Conservation (phyloP, 1,284 basidiomycete species). For the Spongispora temasekensis region DNA sequence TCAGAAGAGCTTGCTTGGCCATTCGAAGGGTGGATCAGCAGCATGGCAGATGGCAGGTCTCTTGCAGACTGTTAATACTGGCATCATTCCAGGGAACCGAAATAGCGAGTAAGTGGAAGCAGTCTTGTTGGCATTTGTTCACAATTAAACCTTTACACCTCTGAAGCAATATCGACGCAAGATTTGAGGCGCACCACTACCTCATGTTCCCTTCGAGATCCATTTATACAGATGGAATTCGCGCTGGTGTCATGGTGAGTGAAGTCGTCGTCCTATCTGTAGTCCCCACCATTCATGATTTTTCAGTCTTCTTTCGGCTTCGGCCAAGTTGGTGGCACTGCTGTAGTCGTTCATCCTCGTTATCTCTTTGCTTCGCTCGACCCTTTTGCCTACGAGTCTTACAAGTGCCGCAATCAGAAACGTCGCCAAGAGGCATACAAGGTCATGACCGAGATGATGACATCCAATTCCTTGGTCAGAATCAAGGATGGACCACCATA, state of each 20-base stretch:
- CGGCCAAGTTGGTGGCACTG: constrained; percentile 97
- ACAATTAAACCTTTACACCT: constrained; percentile 7
- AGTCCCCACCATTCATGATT: constrained; percentile 1
- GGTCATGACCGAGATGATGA: constrained; percentile 94
- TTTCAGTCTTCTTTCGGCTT: constrained; percentile 94
- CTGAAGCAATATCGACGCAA: constrained; percentile 85
- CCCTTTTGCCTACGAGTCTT: constrained; percentile 71
- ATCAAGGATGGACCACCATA: constrained; percentile 97
- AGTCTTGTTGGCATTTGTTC: constrained; percentile 21
- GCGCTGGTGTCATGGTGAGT: constrained; percentile 83
- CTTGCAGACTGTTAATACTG: constrained; percentile 83
- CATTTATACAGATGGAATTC: constrained; percentile 91
- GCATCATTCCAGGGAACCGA: constrained; percentile 95
- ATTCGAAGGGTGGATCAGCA: constrained; percentile 96
- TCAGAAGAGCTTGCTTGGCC: constrained; percentile 95
- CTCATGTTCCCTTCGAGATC: constrained; percentile 98
- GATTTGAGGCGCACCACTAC: constrained; percentile 88
- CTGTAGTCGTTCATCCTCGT: constrained; percentile 87
- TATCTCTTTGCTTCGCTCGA: constrained; percentile 87
- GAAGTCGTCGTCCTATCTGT: not conserved
- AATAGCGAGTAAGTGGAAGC: constrained; percentile 78
- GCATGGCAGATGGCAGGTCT: constrained; percentile 98
- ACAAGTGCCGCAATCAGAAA: constrained; percentile 68
- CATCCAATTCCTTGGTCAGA: constrained; percentile 88
- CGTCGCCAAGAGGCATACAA: constrained; percentile 85